A percentile compares a stretch with the other conserved stretches of the same genome.
phyloP scores from a whole-genome alignment of 306 rosid species.

The Vigna unguiculata region DNA sequence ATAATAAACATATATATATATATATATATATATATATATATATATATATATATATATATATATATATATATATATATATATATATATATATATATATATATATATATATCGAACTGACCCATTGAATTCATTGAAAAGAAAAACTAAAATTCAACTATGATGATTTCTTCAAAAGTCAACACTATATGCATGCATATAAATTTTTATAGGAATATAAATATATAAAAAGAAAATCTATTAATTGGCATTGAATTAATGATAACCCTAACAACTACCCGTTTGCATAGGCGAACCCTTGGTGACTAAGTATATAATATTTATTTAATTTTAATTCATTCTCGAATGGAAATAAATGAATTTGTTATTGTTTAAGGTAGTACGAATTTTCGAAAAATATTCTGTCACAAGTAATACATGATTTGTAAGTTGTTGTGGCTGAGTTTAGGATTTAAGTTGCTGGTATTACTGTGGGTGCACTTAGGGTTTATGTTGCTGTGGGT shows the following conservation, averaged over 20 bases:
- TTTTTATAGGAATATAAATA: background rate
- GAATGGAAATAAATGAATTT: background rate
- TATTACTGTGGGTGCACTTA: too few species aligned
- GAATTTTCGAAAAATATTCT: background rate
- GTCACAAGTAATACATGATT: background rate
- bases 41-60: background rate
- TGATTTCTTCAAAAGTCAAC: background rate
- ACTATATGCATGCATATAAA: background rate
- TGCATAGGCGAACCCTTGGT: background rate
- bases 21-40: background rate
- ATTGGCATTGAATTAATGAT: background rate
- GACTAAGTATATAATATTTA: background rate
- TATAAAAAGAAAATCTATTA: background rate
- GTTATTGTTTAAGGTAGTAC: too few species aligned
- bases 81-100: too few species aligned
- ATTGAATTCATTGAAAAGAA: background rate
- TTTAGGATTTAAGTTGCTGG: too few species aligned
- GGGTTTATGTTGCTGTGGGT: too few species aligned
- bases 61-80: too few species aligned
- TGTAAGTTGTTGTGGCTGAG: background rate
- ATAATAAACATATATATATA: too few species aligned
- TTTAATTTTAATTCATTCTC: background rate
- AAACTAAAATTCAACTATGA: background rate
- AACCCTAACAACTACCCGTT: background rate
- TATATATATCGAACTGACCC: slow-evolving; percentile 1